Conservation (phyloP, 257 asterid species). For the Nemophila menziesii region DNA sequence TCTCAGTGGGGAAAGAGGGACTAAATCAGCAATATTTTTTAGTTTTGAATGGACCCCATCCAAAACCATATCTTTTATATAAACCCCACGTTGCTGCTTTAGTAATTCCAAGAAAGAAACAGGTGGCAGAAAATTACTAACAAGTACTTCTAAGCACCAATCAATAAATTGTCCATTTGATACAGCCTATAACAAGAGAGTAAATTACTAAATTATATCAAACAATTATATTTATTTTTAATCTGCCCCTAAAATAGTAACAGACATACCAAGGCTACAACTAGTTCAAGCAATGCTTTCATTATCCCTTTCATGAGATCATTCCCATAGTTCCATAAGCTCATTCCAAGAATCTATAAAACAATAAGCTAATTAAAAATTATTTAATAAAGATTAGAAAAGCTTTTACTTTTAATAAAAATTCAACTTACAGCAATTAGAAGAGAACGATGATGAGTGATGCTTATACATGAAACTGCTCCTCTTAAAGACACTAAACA, state of each 20-base stretch:
- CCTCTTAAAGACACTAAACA: slow-evolving; percentile 70
- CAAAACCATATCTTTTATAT: slow-evolving; percentile 63
- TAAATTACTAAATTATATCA: background rate
- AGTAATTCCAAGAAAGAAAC: slow-evolving; percentile 25
- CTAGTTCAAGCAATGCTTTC: slow-evolving; percentile 67
- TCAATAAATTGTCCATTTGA: slow-evolving; percentile 60
- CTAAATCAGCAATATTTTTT: slow-evolving; percentile 45
- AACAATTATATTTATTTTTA: too few relatives aligned
- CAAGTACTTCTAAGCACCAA: slow-evolving; percentile 76
- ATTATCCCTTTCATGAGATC: slow-evolving; percentile 79
- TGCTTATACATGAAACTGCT: slow-evolving; percentile 55
- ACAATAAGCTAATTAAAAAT: slow-evolving; percentile 8
- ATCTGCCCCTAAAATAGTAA: too few relatives aligned
- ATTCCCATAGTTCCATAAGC: slow-evolving; percentile 72
- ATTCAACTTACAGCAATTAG: slow-evolving; percentile 51
- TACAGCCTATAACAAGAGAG: slow-evolving; percentile 44
- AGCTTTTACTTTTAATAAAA: background rate
- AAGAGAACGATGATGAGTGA: slow-evolving; percentile 56
- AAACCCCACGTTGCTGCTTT: slow-evolving; percentile 49
- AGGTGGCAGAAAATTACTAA: slow-evolving; percentile 72
- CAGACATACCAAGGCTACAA: slow-evolving; percentile 54
- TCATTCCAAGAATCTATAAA: slow-evolving; percentile 59
- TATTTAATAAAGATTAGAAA: slow-evolving; percentile 2
- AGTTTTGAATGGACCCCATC: slow-evolving; percentile 69
- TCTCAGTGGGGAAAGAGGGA: slow-evolving; percentile 72